These are phyloP conservation scores for Coniochaeta sp. DNA, from an alignment of 2,329 filamentous ascomycete genomes.

Conservation along the genomic window DNA sequence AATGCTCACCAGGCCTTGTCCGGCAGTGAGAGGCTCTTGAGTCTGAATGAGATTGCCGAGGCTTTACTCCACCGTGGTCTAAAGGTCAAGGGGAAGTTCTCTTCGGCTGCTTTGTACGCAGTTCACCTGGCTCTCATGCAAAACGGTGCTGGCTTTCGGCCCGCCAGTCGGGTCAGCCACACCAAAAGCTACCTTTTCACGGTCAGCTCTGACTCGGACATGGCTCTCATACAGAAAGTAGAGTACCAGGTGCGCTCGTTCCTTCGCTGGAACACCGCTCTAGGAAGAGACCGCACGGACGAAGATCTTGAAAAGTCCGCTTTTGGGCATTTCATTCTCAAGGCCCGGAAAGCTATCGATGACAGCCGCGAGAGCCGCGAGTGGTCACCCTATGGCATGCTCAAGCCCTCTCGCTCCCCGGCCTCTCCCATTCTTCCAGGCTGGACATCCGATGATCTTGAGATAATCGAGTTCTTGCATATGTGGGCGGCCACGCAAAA, in stretches of 20 bases:
- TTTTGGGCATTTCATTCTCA: conserved; percentile 38
- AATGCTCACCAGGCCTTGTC: conserved; percentile 34
- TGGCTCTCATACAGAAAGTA: conserved; percentile 41
- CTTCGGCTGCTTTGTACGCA: conserved; percentile 53
- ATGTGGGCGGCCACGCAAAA: conserved; percentile 54
- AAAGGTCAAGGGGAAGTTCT: conserved; percentile 29
- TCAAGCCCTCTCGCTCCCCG: conserved; percentile 26
- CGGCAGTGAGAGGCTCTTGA: conserved; percentile 35
- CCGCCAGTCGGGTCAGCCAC: conserved; percentile 39
- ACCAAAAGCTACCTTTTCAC: conserved; percentile 53
- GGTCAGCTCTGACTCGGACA: conserved; percentile 49
- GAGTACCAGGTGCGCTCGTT: conserved; percentile 41
- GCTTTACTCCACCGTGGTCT: conserved; percentile 20
- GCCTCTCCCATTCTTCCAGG: conserved; percentile 3
- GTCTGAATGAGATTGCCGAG: conserved; percentile 42
- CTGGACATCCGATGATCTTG: conserved; percentile 30
- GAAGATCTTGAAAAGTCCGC: conserved; percentile 14
- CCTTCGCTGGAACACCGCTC: neutral
- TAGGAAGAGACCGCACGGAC: conserved; percentile 9
- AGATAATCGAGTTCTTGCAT: conserved; percentile 62
- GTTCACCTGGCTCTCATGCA: conserved; percentile 58
- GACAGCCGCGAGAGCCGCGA: conserved; percentile 39
- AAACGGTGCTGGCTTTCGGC: conserved; percentile 54
- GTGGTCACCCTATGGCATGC: conserved; percentile 43
- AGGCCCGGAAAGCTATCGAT: conserved; percentile 43